Percentiles rank a stretch among this genome's conserved stretches.
These are phyloP conservation scores for Aspergillus ostianus DNA, from an alignment of 495 filamentous ascomycete genomes.

Conservation along the genomic window DNA sequence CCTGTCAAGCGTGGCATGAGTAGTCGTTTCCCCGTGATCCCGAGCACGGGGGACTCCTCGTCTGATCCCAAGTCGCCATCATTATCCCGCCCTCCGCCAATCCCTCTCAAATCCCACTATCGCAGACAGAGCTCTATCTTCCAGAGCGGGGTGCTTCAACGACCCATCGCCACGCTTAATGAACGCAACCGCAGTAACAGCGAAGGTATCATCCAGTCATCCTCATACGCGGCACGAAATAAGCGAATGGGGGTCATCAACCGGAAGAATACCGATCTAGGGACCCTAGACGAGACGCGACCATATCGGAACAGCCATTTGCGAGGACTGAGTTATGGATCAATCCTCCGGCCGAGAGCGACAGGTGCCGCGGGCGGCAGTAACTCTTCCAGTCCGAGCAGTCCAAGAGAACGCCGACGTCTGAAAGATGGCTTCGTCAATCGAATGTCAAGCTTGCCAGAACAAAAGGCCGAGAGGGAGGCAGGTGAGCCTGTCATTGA, in stretches of 20 bases:
- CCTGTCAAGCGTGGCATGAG: slow-evolving; percentile 71
- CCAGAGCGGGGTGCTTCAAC: slow-evolving; percentile 55
- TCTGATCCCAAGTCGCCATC: slow-evolving; percentile 62
- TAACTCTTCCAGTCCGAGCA: slow-evolving; percentile 59
- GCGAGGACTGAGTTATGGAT: slow-evolving; percentile 77
- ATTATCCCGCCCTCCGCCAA: slow-evolving; percentile 63
- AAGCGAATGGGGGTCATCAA: slow-evolving; percentile 82
- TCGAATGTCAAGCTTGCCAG: slow-evolving; percentile 79
- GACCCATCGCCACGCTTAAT: slow-evolving; percentile 70
- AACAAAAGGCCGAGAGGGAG: slow-evolving; percentile 64
- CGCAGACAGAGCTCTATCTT: slow-evolving; percentile 63
- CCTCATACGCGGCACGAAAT: slow-evolving; percentile 53
- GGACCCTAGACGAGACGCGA: slow-evolving; percentile 70
- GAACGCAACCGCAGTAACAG: slow-evolving; percentile 89
- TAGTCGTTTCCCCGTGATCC: slow-evolving; percentile 81
- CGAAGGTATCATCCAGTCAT: slow-evolving; percentile 70
- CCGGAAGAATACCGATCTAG: slow-evolving; percentile 69
- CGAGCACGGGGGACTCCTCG: slow-evolving; percentile 53
- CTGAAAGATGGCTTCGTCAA: slow-evolving; percentile 61
- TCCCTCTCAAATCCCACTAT: slow-evolving; percentile 74
- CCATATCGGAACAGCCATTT: slow-evolving; percentile 76
- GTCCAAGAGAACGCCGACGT: slow-evolving; percentile 51
- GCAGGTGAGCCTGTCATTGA: slow-evolving; percentile 67
- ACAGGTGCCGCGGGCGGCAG: slow-evolving; percentile 41
- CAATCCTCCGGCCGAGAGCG: slow-evolving; percentile 61